Evolutionary conservation across 2,329 filamentous ascomycete species (phyloP).

Genomic region (Colletotrichum tofieldiae): DNA sequence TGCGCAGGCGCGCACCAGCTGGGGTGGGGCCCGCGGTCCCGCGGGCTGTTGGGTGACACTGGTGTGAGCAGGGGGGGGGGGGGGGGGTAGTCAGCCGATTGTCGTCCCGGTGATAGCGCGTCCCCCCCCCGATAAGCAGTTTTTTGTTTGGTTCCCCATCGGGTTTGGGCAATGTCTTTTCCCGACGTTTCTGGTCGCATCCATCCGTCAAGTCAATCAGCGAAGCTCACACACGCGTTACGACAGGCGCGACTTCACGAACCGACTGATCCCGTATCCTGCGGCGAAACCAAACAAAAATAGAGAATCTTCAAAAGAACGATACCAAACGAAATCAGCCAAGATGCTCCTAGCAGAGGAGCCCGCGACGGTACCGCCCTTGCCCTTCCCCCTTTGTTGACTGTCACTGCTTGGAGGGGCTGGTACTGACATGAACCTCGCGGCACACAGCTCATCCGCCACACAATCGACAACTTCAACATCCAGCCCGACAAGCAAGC

Average conservation of each 20-base stretch:
- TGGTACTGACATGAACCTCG: slow-evolving; percentile 6
- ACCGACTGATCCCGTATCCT: neutral
- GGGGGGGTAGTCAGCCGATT: slow-evolving; percentile 45
- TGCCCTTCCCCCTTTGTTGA: neutral
- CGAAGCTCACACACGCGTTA: slow-evolving; percentile 5
- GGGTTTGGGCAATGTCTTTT: neutral
- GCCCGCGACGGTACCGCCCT: slow-evolving; percentile 81
- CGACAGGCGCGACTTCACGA: slow-evolving; percentile 21
- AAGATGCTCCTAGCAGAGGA: slow-evolving; percentile 96
- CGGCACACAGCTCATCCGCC: slow-evolving; percentile 81
- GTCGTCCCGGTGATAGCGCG: slow-evolving; percentile 52
- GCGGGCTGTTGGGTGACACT: neutral
- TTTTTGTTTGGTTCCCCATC: slow-evolving; percentile 35
- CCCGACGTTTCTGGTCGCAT: slow-evolving; percentile 7
- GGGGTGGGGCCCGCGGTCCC: slow-evolving; percentile 2
- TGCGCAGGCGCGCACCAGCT: neutral
- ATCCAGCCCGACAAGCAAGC: slow-evolving; percentile 89
- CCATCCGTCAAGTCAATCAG: neutral
- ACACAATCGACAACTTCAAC: slow-evolving; percentile 96
- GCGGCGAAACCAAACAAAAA: neutral
- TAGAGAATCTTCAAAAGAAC: neutral
- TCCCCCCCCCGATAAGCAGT: slow-evolving; percentile 10
- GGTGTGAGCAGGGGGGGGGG: neutral
- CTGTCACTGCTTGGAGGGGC: neutral
- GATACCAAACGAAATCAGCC: slow-evolving; percentile 43